Base-by-base conservation (phyloP, 2,329 filamentous ascomycete genomes). In the Fusarium buharicum region DNA sequence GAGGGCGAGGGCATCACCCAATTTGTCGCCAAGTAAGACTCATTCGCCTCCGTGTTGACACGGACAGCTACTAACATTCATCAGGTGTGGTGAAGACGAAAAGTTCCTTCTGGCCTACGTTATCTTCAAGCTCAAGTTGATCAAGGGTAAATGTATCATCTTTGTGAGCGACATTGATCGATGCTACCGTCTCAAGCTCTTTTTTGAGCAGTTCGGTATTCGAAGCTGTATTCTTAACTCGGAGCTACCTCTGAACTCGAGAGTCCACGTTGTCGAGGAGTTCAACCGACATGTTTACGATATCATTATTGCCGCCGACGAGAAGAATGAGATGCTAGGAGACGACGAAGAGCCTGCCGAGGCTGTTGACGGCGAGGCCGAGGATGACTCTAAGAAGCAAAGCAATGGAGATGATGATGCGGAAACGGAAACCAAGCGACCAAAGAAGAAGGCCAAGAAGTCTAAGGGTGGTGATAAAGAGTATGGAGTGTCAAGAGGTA, bases 251-350 rank as follows among this genome's bases (percentile, higher is more conserved):
- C 89, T 98, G 65, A 97, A 97, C 72, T 95, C 91, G 1, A 85
- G 95, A 57, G 87, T 97, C 34, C 94, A 99, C 73, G 93, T 97
- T 2, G 94, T 99, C 3, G 91, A 98, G 70, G 93, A 98, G 75
- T 99, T 99, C 79, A 99, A 98, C 80, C 91, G 91, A 77, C 91
- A 92, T 49, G 88, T 98, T 7, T 99, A 99, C 82, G 94, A 99
- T 70, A 97, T 98, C 61, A 93, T 99, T 67, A 97, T 99, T 70
- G 95, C 95, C 1, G 93, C 92, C 1, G 95, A 99, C 69, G 93
- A 97, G 73, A 90, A 97, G 74, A 90, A 91, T 64, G 93, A 96
- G 72, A 86, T 96, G 11, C 76, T 97, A 11, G 92, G 90, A 12
- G 84, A 86, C 17, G 86, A 89, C 49, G 81, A 82, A 8, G 72